Evolutionary conservation across 371 early-diverging fungal species (phyloP), one percentile per base, ranked within the genome.

Genomic region (Mucor plumbeus): DNA sequence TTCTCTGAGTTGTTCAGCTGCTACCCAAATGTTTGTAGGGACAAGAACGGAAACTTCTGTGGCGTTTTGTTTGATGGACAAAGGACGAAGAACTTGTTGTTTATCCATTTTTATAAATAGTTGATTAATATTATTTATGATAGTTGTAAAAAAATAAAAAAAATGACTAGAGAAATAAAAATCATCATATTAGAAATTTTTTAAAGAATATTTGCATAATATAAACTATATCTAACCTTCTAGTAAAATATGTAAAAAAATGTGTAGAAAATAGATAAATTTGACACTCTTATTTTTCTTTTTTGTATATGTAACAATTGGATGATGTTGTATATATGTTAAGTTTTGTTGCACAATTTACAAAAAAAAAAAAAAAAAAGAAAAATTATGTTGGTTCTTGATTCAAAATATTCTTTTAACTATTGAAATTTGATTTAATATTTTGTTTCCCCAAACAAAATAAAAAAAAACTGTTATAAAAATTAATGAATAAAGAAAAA

Each of bases 1-100:
- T 79, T 96, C 97, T 57, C 92, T 87, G 59, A 94, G 80, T 69
- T 90, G 91, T 76, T 96, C 97, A 63, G 97, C 97, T 44, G 90
- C 86, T 15, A 92, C 93, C 95, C 95, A 96, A 69, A 92, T 89
- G 73, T 89, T 88, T 67, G 90, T 85, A 67, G 95, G 93, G 10
- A 95, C 89, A 57, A 94, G 83, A 67, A 96, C 89, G 43, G 93
- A 87, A 69, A 94, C 85, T 75, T 96, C 95, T 62, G 89, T 86
- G 53, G 88, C 82, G 73, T 88, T 87, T 72, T 91, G 90, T 85
- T 91, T 94, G 77, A 94, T 82, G 71, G 89, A 84, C 58, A 96
- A 85, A 68, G 94, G 95, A 70, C 95, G 92, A 65, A 91, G 79
- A 7, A 77, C 77, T 77, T 81, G 81, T 68, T 76, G 77, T 55